Percentiles rank a stretch among this genome's conserved stretches.
Conservation (phyloP, 768 basidiomycete species). For the Rubroboletus pulcherrimus region DNA sequence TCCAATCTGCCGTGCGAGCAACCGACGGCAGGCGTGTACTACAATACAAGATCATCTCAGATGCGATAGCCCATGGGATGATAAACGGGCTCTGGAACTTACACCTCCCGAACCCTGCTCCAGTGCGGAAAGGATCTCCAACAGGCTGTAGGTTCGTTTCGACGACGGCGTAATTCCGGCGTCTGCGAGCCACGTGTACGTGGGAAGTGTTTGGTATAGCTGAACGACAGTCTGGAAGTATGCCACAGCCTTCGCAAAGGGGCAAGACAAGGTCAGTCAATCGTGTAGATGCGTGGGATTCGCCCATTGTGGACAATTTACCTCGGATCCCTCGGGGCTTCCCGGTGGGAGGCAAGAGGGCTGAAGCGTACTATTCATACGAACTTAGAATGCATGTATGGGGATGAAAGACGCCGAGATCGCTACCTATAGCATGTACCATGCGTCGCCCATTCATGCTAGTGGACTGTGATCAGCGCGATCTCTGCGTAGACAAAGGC, state of each 20-base stretch:
- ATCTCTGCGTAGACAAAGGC: neutral
- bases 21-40: constrained; percentile 50
- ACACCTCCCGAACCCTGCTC: constrained; percentile 49
- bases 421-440: constrained; percentile 46
- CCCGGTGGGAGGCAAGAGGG: constrained; percentile 53
- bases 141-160: constrained; percentile 52
- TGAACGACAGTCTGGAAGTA: constrained; percentile 58
- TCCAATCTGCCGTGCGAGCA: constrained; percentile 40
- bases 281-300: neutral
- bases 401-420: neutral
- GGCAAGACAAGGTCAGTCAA: neutral
- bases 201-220: constrained; percentile 66
- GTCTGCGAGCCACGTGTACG: constrained; percentile 66
- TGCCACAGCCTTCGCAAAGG: constrained; percentile 49
- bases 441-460: constrained; percentile 73
- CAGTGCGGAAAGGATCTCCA: constrained; percentile 51
- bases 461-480: neutral
- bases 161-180: constrained; percentile 71
- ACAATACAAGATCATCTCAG: neutral
- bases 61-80: neutral
- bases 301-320: constrained; percentile 17
- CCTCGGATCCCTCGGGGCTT: constrained; percentile 60
- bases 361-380: constrained; percentile 48
- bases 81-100: neutral
- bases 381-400: neutral